Evolutionary conservation across 1,284 basidiomycete genomes (phyloP).

Genomic region (Psilocybe mexicana): DNA sequence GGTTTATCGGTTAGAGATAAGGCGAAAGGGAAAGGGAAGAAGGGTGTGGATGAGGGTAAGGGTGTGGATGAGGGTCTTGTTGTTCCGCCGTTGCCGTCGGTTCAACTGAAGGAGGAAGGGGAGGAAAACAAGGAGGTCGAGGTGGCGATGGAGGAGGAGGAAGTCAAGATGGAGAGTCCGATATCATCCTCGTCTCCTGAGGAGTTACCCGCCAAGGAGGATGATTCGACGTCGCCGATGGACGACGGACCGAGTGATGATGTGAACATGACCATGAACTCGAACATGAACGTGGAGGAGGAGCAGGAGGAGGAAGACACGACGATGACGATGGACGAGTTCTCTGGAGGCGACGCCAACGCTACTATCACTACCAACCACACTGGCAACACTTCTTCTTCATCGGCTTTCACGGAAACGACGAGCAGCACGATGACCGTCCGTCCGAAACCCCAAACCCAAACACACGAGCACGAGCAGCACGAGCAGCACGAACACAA

Average conservation of each 20-base stretch:
- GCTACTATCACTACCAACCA: too few species aligned
- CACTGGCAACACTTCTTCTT: too few species aligned
- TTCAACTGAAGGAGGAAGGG: neutral
- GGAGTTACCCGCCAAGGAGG: conserved; percentile 5
- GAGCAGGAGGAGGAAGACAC: conserved; percentile 15
- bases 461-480: neutral
- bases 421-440: conserved; percentile 24
- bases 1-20: conserved; percentile 1
- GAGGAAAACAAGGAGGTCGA: neutral
- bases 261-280: too few species aligned
- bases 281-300: neutral
- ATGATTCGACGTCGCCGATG: neutral
- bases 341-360: too few species aligned
- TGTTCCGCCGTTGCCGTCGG: neutral
- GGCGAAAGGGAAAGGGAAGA: neutral
- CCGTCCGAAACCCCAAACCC: neutral
- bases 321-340: conserved; percentile 9
- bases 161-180: neutral
- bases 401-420: neutral
- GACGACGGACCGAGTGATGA: too few species aligned
- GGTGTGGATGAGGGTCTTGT: neutral
- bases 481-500: conserved; percentile 33
- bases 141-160: neutral
- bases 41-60: neutral
- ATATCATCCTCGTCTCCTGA: neutral